Percentiles rank a stretch among this genome's conserved stretches.
Conservation (phyloP, 345 rosid species). For the Erodium maritimum region DNA sequence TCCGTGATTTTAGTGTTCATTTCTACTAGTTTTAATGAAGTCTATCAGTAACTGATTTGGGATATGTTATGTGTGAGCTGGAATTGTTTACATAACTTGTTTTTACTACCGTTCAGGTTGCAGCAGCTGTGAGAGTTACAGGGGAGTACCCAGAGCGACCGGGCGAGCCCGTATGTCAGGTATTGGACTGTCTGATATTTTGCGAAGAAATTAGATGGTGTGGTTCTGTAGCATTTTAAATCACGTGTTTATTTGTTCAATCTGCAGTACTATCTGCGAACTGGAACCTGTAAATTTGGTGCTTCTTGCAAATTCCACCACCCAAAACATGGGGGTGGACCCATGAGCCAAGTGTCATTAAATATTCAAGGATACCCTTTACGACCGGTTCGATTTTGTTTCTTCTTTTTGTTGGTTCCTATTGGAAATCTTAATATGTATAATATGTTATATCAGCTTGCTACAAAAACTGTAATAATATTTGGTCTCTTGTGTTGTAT, state of each 20-base stretch:
- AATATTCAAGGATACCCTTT: slow-evolving; percentile 72
- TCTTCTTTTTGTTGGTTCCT: neutral
- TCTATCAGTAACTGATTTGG: neutral
- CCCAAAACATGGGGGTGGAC: slow-evolving; percentile 67
- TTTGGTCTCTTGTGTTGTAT: slow-evolving; percentile 16
- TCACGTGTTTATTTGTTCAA: slow-evolving; percentile 6
- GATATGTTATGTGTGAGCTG: neutral
- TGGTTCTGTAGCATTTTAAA: neutral
- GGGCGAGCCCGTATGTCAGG: slow-evolving; percentile 88
- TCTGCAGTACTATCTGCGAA: slow-evolving; percentile 69
- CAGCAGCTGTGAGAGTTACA: slow-evolving; percentile 64
- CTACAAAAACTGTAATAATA: slow-evolving; percentile 1
- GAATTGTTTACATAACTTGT: neutral
- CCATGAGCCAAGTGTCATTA: slow-evolving; percentile 46
- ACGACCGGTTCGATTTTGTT: slow-evolving; percentile 43
- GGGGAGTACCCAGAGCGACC: slow-evolving; percentile 80
- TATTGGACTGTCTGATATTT: slow-evolving; percentile 9
- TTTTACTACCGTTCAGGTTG: slow-evolving; percentile 31
- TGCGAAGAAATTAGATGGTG: neutral
- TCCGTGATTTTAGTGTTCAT: neutral
- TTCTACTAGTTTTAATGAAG: neutral
- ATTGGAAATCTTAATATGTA: neutral
- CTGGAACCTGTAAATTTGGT: slow-evolving; percentile 90
- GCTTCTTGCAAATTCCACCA: slow-evolving; percentile 97
- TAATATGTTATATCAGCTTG: neutral